These are phyloP conservation scores for Ogataea salicorniae DNA, from an alignment of 805 yeast genomes.

Conservation along the genomic window DNA sequence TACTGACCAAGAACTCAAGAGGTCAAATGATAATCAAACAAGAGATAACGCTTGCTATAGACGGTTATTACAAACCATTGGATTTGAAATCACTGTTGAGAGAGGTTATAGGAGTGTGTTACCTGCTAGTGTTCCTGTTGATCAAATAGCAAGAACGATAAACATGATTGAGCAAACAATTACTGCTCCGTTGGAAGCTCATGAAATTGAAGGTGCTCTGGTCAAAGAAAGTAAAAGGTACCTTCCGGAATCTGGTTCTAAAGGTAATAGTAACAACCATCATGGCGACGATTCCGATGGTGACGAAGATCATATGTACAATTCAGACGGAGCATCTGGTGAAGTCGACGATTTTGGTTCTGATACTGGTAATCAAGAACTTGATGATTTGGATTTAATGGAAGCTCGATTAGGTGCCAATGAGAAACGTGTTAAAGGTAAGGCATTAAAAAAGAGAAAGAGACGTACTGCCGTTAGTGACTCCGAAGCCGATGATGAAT, in stretches of 20 bases:
- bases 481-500: slow-evolving; percentile 14
- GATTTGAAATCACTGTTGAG: slow-evolving; percentile 9
- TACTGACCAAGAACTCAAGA: slow-evolving; percentile 1
- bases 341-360: slow-evolving; percentile 37
- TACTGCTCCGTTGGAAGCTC: slow-evolving; percentile 19
- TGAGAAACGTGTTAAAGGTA: slow-evolving; percentile 20
- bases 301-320: not conserved
- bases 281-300: not conserved
- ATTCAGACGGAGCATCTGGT: slow-evolving; percentile 21
- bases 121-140: slow-evolving; percentile 4
- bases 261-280: no score
- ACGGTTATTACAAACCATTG: slow-evolving; percentile 20
- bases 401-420: slow-evolving; percentile 28
- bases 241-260: not conserved
- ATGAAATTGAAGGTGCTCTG: slow-evolving; percentile 8
- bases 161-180: slow-evolving; percentile 16
- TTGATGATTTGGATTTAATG: slow-evolving; percentile 35
- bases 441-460: slow-evolving; percentile 18
- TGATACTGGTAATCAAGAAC: slow-evolving; percentile 27
- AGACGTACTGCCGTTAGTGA: slow-evolving; percentile 3
- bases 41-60: slow-evolving; percentile 16
- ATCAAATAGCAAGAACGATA: slow-evolving; percentile 9
- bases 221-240: not conserved
- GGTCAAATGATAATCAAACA: slow-evolving; percentile 6
- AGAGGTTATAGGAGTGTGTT: slow-evolving; percentile 2